Evolutionary conservation across 371 early-diverging fungal species (phyloP).

Genomic region (Mucor racemosus): DNA sequence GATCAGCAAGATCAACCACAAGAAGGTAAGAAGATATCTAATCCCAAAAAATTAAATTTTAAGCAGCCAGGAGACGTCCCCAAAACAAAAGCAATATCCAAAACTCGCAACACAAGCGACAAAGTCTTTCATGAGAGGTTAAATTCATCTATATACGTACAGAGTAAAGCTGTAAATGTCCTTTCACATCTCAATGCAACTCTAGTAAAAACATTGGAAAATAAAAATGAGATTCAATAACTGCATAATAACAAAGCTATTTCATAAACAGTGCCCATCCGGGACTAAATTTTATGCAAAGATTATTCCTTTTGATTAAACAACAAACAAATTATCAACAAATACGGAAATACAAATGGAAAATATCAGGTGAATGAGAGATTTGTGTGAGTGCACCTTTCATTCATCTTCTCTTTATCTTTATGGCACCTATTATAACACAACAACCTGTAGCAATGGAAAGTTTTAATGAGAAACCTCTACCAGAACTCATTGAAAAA

Average conservation of each 20-base stretch:
- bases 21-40: too few species aligned
- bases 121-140: too few species aligned
- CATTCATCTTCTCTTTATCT: neutral
- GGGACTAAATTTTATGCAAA: neutral
- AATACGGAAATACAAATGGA: conserved; percentile 1
- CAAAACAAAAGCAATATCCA: too few species aligned
- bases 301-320: neutral
- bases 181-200: too few species aligned
- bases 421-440: neutral
- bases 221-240: too few species aligned
- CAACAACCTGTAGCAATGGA: neutral
- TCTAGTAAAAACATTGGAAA: too few species aligned
- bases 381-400: neutral
- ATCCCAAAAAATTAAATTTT: too few species aligned
- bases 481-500: conserved; percentile 4
- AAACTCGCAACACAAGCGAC: too few species aligned
- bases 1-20: too few species aligned
- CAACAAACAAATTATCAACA: neutral
- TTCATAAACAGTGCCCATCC: neutral
- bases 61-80: too few species aligned
- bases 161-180: too few species aligned
- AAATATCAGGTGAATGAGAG: neutral
- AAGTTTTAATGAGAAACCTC: neutral
- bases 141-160: too few species aligned
- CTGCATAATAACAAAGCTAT: neutral